Conservation (phyloP, 1,139 yeast species). For the Candida tetrigidarum region DNA sequence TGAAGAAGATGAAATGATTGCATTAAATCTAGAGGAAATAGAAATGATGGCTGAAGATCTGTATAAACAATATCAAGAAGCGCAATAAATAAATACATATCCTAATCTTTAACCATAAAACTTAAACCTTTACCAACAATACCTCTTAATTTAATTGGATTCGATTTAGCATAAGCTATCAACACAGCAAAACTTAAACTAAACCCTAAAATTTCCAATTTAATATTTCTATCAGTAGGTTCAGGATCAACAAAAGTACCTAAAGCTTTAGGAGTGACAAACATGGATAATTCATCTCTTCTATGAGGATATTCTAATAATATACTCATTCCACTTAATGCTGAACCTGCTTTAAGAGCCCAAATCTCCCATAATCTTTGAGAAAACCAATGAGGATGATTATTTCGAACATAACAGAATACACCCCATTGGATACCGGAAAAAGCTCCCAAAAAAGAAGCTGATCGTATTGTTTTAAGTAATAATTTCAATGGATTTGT, state of each 20-base stretch:
- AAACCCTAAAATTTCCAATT: constrained; percentile 28
- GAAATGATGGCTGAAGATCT: constrained; percentile 60
- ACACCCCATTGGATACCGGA: constrained; percentile 42
- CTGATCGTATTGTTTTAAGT: constrained; percentile 30
- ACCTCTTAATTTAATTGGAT: constrained; percentile 28
- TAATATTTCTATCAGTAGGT: constrained; percentile 22
- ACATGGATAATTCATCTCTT: constrained; percentile 44
- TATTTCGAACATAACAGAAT: constrained; percentile 38
- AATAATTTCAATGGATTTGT: constrained; percentile 15
- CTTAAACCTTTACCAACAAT: constrained; percentile 29
- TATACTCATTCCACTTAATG: constrained; percentile 39
- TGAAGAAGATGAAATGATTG: constrained; percentile 43
- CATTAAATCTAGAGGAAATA: constrained; percentile 49
- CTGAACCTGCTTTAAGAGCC: constrained; percentile 37
- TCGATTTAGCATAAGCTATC: constrained; percentile 24
- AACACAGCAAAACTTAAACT: constrained; percentile 38
- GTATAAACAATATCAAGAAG: constrained; percentile 26
- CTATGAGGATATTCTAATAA: constrained; percentile 37
- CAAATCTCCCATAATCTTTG: constrained; percentile 29
- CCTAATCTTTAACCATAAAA: constrained; percentile 13
- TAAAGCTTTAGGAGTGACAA: constrained; percentile 43
- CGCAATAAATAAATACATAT: constrained; percentile 4
- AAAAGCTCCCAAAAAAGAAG: constrained; percentile 40
- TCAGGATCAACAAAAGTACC: constrained; percentile 32
- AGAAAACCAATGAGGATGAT: constrained; percentile 24